Evolutionary conservation across 2,329 filamentous ascomycete genomes (phyloP), one percentile per base, ranked within the genome.

Genomic region (Aschersonia sp.): DNA sequence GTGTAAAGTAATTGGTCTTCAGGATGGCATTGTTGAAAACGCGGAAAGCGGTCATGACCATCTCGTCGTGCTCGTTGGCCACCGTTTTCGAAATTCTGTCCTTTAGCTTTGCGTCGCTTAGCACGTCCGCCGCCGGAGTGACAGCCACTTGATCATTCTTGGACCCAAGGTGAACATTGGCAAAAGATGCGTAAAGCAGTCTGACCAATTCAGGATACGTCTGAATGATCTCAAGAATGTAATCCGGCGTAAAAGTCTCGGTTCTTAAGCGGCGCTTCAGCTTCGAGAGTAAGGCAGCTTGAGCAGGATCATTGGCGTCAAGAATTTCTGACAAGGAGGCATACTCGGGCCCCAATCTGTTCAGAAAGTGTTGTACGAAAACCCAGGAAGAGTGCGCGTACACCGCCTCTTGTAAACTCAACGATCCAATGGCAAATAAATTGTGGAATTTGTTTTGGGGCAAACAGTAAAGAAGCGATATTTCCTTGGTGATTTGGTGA

Each of bases 341-440:
- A 64, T 97, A 98, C 65, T 98, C 92, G 32, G 87, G 84, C 14
- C 82, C 90, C 14, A 98, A 76, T 53, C 92, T 83, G 71, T 98
- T 98, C 56, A 98, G 74, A 76, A 98, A 98, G 67, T 98, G 92
- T 61, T 94, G 88, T 39, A 95, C 84, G 59, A 95, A 98, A 32
- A 97, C 88, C 86, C 90, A 95, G 6, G 94, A 87, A 62, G 87
- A 95, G 69, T 98, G 92, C 31, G 88, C 89, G 62, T 98, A 98
- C 58, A 95, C 88, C 10, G 90, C 89, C 69, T 98, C 92, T 65
- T 98, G 92, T 46, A 98, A 73, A 61, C 89, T 95, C 53, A 98
- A 73, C 56, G 83, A 78, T 45, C 89, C 89, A 12, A 78, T 81
- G 45, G 86, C 85, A 65, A 98, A 98, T 56, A 95, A 79, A 49